Evolutionary conservation across 139 green algal species (phyloP).

Genomic region (Mesostigma viride): DNA sequence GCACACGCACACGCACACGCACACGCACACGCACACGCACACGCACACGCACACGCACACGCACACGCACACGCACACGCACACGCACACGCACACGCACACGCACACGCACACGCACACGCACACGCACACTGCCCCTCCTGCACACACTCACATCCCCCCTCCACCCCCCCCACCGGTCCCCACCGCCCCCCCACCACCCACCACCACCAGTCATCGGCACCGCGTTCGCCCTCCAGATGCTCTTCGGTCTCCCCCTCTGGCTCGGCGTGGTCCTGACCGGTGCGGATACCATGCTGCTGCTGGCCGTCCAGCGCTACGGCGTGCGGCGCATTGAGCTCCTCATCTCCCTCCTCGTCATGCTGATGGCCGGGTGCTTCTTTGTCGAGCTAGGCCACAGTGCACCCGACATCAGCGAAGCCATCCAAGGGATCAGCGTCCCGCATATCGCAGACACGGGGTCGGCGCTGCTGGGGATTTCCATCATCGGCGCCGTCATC

Average conservation of each 20-base stretch:
- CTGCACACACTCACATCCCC: too few species aligned
- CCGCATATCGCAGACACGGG: conserved; percentile 32
- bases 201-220: conserved; percentile 43
- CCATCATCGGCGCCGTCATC: conserved; percentile 64
- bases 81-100: too few species aligned
- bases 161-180: too few species aligned
- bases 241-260: conserved; percentile 36
- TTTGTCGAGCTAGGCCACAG: conserved; percentile 18
- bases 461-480: conserved; percentile 24
- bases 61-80: too few species aligned
- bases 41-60: too few species aligned
- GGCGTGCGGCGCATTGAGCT: conserved; percentile 10
- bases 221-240: conserved; percentile 42
- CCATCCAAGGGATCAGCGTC: conserved; percentile 46
- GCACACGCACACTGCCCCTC: too few species aligned
- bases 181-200: too few species aligned
- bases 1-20: too few species aligned
- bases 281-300: conserved; percentile 22
- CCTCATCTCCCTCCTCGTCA: conserved; percentile 17
- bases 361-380: conserved; percentile 19
- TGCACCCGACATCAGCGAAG: conserved; percentile 7
- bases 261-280: conserved; percentile 46
- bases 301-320: conserved; percentile 31
- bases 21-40: too few species aligned
- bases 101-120: too few species aligned